Conservation (phyloP, 2,329 filamentous ascomycete genomes). For the Botrytis elliptica region DNA sequence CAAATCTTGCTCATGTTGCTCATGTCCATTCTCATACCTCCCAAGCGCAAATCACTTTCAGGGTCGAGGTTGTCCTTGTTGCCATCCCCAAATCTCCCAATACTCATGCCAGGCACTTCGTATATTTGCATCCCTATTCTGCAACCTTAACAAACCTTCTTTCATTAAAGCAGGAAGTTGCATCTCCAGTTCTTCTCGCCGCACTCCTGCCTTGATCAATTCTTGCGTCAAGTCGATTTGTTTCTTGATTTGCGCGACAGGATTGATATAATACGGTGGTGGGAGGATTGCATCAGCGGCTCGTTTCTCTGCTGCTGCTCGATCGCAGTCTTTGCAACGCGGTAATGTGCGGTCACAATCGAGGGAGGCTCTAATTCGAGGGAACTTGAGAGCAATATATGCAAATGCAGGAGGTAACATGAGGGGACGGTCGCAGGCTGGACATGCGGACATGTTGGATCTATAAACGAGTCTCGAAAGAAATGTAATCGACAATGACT, state of each 20-base stretch:
- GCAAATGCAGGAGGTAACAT: slow-evolving; percentile 29
- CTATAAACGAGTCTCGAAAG: neutral
- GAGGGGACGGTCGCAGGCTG: slow-evolving; percentile 18
- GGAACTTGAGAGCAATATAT: slow-evolving; percentile 25
- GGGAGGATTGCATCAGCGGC: slow-evolving; percentile 26
- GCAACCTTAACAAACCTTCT: slow-evolving; percentile 21
- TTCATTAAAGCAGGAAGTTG: slow-evolving; percentile 23
- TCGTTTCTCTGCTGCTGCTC: slow-evolving; percentile 24
- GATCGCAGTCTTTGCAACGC: slow-evolving; percentile 34
- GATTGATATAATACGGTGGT: slow-evolving; percentile 22
- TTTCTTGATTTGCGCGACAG: slow-evolving; percentile 25
- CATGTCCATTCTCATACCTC: neutral
- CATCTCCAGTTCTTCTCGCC: slow-evolving; percentile 25
- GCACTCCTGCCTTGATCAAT: slow-evolving; percentile 26
- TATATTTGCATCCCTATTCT: slow-evolving; percentile 24
- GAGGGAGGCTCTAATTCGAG: slow-evolving; percentile 22
- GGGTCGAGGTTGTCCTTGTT: slow-evolving; percentile 13
- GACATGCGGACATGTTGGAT: slow-evolving; percentile 19
- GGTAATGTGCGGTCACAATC: slow-evolving; percentile 28
- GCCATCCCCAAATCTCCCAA: slow-evolving; percentile 36
- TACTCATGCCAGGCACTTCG: slow-evolving; percentile 29
- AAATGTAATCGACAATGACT: neutral
- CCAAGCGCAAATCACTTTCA: neutral
- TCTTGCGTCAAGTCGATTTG: slow-evolving; percentile 26
- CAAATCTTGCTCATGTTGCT: too few species aligned